Percentiles rank a stretch among this genome's conserved stretches.
These are phyloP conservation scores for Pistacia integerrima DNA, from an alignment of 345 rosid species.

Conservation along the genomic window DNA sequence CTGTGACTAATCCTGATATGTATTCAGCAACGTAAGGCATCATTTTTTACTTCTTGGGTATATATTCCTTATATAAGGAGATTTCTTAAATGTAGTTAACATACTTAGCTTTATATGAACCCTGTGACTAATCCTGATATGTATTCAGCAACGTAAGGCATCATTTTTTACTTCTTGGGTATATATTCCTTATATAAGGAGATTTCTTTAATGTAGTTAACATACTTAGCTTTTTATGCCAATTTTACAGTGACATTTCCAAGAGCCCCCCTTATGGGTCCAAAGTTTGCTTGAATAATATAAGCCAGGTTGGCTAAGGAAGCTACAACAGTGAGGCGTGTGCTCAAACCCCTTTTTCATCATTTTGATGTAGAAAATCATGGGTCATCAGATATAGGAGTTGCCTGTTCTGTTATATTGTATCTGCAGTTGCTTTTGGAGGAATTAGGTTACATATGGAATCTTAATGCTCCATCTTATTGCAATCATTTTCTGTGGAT, in stretches of 20 bases:
- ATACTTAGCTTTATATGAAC: conserved; percentile 29
- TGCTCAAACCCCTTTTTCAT: conserved; percentile 86
- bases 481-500: conserved; percentile 1
- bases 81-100: conserved; percentile 17
- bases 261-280: conserved; percentile 90
- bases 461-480: not conserved
- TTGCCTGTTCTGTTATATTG: conserved; percentile 72
- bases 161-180: conserved; percentile 16
- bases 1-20: conserved; percentile 38
- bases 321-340: conserved; percentile 84
- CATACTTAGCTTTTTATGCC: conserved; percentile 18
- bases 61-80: conserved; percentile 12
- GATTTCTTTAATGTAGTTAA: conserved; percentile 19
- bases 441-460: conserved; percentile 62
- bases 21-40: conserved; percentile 57
- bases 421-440: conserved; percentile 76
- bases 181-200: conserved; percentile 10
- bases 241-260: conserved; percentile 58
- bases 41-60: conserved; percentile 14
- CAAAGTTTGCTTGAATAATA: conserved; percentile 68
- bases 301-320: conserved; percentile 82
- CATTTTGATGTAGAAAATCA: conserved; percentile 73
- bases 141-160: conserved; percentile 58
- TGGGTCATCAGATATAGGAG: conserved; percentile 74
- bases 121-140: conserved; percentile 38